Evolutionary conservation across 768 basidiomycete species (phyloP).

Genomic region (Rhodotorula paludigena): DNA sequence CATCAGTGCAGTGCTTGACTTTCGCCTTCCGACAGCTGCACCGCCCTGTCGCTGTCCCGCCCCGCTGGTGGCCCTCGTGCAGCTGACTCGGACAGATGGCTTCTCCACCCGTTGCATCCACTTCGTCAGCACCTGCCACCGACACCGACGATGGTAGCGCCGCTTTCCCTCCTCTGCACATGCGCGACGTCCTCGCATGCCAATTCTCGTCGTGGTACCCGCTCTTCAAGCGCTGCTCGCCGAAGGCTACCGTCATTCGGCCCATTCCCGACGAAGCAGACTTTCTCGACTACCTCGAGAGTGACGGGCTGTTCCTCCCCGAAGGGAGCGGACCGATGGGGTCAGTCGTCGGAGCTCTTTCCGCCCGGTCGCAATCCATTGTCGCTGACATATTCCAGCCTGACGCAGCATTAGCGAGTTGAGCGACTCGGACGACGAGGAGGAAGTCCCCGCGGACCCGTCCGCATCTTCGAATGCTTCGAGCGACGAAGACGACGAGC

Average conservation of each 20-base stretch:
- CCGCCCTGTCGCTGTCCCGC: too few relatives aligned
- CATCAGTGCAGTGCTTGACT: too few relatives aligned
- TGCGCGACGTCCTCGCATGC: constrained; percentile 40
- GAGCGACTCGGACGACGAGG: constrained; percentile 57
- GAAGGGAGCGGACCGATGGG: constrained; percentile 73
- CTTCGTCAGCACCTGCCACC: not conserved
- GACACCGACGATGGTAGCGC: not conserved
- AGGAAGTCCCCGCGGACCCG: constrained; percentile 44
- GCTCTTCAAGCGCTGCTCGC: constrained; percentile 58
- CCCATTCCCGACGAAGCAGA: constrained; percentile 56
- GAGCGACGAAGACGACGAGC: constrained; percentile 40
- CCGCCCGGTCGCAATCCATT: not conserved
- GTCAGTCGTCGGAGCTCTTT: constrained; percentile 44
- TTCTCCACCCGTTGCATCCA: too few relatives aligned
- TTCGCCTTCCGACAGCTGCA: too few relatives aligned
- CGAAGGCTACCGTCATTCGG: constrained; percentile 69
- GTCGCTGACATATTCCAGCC: not conserved
- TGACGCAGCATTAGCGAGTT: constrained; percentile 54
- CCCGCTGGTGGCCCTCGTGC: too few relatives aligned
- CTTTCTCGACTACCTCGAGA: constrained; percentile 68
- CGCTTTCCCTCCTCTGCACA: constrained; percentile 30
- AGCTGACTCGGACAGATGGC: too few relatives aligned
- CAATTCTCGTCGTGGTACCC: constrained; percentile 71
- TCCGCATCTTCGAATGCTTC: not conserved
- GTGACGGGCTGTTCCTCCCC: constrained; percentile 80